A percentile compares a stretch with the other conserved stretches of the same genome.
Conservation (phyloP, 2,329 filamentous ascomycete genomes). For the Trichoderma guizhouense region DNA sequence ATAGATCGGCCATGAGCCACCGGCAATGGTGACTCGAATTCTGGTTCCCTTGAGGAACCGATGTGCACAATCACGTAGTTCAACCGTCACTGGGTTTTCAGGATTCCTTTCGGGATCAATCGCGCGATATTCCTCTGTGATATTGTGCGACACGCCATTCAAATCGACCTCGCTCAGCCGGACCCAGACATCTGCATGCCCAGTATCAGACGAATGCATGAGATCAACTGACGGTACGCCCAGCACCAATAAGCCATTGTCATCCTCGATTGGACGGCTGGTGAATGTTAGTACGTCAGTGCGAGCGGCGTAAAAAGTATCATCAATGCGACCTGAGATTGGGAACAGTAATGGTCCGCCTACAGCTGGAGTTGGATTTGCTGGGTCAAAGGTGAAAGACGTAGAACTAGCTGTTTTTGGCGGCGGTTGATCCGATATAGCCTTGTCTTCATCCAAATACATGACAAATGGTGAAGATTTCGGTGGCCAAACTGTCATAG, state of each 20-base stretch:
- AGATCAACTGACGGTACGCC: background rate
- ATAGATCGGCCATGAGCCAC: background rate
- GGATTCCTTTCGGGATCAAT: background rate
- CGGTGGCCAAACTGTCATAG: background rate
- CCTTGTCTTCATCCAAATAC: background rate
- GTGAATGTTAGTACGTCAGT: background rate
- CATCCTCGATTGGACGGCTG: background rate
- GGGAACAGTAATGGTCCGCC: background rate
- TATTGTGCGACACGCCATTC: background rate
- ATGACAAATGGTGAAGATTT: background rate
- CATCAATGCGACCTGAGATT: background rate
- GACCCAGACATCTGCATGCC: background rate
- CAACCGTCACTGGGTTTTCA: background rate
- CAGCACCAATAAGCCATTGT: background rate
- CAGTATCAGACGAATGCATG: background rate
- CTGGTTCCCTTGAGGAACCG: background rate
- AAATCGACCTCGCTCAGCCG: background rate
- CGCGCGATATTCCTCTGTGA: background rate
- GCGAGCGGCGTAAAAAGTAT: background rate
- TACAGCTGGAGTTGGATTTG: background rate
- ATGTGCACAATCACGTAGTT: background rate
- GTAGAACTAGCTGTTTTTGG: background rate
- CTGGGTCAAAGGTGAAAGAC: background rate
- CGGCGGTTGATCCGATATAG: background rate
- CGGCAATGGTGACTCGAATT: background rate